Base-by-base conservation (phyloP, 1,284 basidiomycete genomes). In the Takashimella koratensis region DNA sequence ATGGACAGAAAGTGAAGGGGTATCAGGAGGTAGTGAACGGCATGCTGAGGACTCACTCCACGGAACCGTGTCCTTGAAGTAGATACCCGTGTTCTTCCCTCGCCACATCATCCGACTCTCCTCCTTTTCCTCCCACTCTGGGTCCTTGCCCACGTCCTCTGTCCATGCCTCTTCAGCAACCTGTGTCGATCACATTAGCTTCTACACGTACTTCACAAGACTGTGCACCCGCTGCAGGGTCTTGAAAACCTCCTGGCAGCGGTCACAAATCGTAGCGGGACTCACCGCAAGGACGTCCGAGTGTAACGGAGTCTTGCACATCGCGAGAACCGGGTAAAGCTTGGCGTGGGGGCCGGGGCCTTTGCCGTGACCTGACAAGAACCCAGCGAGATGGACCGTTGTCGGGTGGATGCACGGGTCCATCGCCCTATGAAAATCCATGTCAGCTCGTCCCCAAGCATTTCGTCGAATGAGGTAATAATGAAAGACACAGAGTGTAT, bases 71-170 rank as follows among this genome's bases (percentile, higher is more conserved):
- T 66, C 57, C 0, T 70, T 70, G 52, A 83, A 80, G 60, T 74
- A 78, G 43, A 86, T 85, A 1, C 85, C 86, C 0, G 86, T 86
- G 47, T 81, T 84, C 46, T 79, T 81, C 3, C 86, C 86, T 19
- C 86, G 77, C 86, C 86, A 87, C 21, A 81, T 68, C 25, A 87
- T 63, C 25, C 81, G 66, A 40, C 83, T 79, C 53, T 85, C 80
- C 4, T 72, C 59, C 71, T 83, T 86, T 20, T 79, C 74, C 25
- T 81, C 80, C 81, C 83, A 87, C 0, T 67, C 70, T 0, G 81
- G 77, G 64, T 86, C 83, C 45, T 78, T 67, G 0, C 74, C 75
- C 0, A 74, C 70, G 51, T 74, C 73, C 53, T 74, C 74, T 3
- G 71, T 73, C 63, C 70, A 75, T 21, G 56, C 61, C 56, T 76